A percentile compares a stretch with the other conserved stretches of the same genome.
These are phyloP conservation scores for Monilinia aucupariae DNA, from an alignment of 2,329 filamentous ascomycete species.

Conservation along the genomic window DNA sequence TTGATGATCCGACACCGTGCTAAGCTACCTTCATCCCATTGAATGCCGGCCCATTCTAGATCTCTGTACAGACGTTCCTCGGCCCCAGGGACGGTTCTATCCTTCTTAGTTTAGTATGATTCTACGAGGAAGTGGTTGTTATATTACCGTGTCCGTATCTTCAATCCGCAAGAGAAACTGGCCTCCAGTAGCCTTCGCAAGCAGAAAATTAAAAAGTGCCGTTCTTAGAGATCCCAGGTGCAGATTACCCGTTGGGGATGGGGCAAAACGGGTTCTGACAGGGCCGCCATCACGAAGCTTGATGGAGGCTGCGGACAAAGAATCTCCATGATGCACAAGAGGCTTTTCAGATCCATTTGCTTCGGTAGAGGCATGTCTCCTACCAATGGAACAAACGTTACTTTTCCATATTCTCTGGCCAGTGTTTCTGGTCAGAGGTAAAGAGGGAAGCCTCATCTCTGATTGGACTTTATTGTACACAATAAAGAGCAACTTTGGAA, in stretches of 20 bases:
- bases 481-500: not conserved
- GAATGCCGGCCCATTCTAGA: conserved; percentile 78
- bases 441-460: conserved; percentile 6
- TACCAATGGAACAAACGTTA: conserved; percentile 7
- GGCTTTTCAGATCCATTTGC: not conserved
- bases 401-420: conserved; percentile 11
- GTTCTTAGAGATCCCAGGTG: conserved; percentile 89
- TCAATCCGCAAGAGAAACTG: conserved; percentile 89
- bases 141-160: conserved; percentile 79
- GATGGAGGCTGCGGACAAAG: conserved; percentile 20
- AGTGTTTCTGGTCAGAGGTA: conserved; percentile 5
- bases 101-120: conserved; percentile 40
- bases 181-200: conserved; percentile 81
- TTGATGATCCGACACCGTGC: not conserved
- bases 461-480: not conserved
- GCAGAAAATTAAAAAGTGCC: conserved; percentile 88
- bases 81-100: conserved; percentile 69
- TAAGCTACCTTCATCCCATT: conserved; percentile 79
- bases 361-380: conserved; percentile 8
- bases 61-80: conserved; percentile 74
- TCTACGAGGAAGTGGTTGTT: conserved; percentile 4
- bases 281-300: conserved; percentile 46
- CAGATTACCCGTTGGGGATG: conserved; percentile 88
- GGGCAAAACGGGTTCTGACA: conserved; percentile 81
- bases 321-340: conserved; percentile 12